Percentiles rank a stretch among this genome's conserved stretches.
Conservation (phyloP, 192 early-diverging fungal genomes). For the Coemansia sp. region DNA sequence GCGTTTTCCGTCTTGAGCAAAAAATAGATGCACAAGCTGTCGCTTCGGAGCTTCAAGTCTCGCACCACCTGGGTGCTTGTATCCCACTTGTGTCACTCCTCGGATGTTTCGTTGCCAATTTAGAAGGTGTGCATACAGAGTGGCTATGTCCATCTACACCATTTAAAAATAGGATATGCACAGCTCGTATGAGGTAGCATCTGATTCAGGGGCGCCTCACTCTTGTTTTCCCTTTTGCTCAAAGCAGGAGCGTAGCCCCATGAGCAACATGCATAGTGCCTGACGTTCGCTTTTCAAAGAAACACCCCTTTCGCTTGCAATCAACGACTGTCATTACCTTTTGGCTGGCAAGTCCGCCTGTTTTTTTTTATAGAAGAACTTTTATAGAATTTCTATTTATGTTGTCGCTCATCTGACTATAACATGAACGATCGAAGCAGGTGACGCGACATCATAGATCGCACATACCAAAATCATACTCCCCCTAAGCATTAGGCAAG, state of each 20-base stretch:
- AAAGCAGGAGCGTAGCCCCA: not conserved
- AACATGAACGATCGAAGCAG: not conserved
- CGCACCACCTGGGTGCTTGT: not conserved
- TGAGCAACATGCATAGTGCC: not conserved
- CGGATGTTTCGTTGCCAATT: not conserved
- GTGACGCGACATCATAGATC: not conserved
- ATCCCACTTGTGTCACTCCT: not conserved
- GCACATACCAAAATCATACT: not conserved
- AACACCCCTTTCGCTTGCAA: not conserved
- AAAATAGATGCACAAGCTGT: not conserved
- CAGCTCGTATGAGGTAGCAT: not conserved
- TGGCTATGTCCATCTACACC: not conserved
- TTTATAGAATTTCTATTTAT: not conserved
- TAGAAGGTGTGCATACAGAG: not conserved
- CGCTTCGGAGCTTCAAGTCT: conserved; percentile 2
- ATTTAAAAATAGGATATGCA: not conserved
- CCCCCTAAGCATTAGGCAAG: not conserved
- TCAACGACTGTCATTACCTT: not conserved
- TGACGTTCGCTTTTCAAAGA: not conserved
- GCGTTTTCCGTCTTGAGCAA: not conserved
- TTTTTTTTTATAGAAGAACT: not conserved
- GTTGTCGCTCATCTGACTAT: not conserved
- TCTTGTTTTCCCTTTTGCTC: not conserved
- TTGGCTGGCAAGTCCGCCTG: not conserved
- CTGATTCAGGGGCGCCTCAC: conserved; percentile 2